Conservation (phyloP, 768 basidiomycete genomes). For the Suillus plorans region DNA sequence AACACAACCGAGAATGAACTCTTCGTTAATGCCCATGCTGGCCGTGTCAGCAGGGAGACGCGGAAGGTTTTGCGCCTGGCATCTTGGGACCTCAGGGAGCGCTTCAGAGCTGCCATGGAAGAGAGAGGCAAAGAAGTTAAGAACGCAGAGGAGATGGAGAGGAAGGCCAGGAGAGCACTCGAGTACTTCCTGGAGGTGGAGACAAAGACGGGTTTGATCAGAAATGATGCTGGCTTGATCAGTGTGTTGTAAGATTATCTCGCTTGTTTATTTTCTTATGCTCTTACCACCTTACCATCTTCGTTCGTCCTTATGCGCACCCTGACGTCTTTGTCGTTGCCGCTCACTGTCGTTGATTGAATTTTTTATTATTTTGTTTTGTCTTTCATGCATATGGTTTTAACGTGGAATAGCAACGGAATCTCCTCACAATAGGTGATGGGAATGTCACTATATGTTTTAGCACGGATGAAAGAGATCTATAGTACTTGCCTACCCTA, state of each 20-base stretch:
- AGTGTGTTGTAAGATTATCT: constrained; percentile 10
- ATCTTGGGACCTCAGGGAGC: constrained; percentile 85
- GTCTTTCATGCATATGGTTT: constrained; percentile 7
- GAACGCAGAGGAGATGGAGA: constrained; percentile 73
- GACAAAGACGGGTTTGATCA: constrained; percentile 43
- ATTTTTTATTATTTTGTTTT: not conserved
- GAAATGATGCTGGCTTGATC: constrained; percentile 26
- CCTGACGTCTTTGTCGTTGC: not conserved
- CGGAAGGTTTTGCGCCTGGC: constrained; percentile 91
- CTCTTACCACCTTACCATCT: not conserved
- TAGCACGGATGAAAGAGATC: not conserved
- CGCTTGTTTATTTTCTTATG: constrained; percentile 4
- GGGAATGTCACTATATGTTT: not conserved
- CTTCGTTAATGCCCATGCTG: constrained; percentile 68
- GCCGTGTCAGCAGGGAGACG: constrained; percentile 78
- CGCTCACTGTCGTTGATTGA: constrained; percentile 4
- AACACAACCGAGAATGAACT: constrained; percentile 49
- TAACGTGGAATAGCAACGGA: constrained; percentile 1
- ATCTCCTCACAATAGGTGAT: constrained; percentile 3
- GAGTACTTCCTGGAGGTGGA: constrained; percentile 63
- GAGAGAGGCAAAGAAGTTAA: constrained; percentile 75
- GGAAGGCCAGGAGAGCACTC: constrained; percentile 65
- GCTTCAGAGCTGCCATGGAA: constrained; percentile 80
- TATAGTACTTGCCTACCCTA: not conserved
- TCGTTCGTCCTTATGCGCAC: not conserved